Evolutionary conservation across 2,329 filamentous ascomycete species (phyloP).

Genomic region (Cladophialophora bantiana): DNA sequence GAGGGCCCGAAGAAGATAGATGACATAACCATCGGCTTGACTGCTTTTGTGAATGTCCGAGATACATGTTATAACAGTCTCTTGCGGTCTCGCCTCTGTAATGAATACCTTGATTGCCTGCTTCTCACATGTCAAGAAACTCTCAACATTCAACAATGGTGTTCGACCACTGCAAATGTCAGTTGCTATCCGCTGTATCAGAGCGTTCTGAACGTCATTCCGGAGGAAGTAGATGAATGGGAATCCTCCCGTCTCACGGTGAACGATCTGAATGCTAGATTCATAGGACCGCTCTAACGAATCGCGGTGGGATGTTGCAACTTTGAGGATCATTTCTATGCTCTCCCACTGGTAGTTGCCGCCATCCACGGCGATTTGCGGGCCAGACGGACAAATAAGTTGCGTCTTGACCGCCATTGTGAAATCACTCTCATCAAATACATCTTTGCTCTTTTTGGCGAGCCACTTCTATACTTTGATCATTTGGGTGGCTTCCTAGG

Average conservation of each 20-base stretch:
- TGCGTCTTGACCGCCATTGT: constrained; percentile 68
- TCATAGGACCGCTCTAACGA: constrained; percentile 51
- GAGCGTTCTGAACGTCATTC: constrained; percentile 54
- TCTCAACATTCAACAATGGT: constrained; percentile 36
- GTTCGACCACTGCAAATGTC: constrained; percentile 50
- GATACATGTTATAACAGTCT: background rate
- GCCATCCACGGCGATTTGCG: constrained; percentile 59
- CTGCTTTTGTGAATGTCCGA: constrained; percentile 21
- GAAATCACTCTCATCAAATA: constrained; percentile 72
- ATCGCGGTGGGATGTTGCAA: constrained; percentile 20
- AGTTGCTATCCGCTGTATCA: constrained; percentile 50
- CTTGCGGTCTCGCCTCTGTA: constrained; percentile 9
- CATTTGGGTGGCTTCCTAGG: constrained; percentile 46
- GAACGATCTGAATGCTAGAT: constrained; percentile 59
- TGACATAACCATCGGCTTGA: constrained; percentile 13
- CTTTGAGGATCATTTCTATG: constrained; percentile 57
- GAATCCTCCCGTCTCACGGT: constrained; percentile 52
- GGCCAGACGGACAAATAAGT: constrained; percentile 68
- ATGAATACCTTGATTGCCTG: constrained; percentile 21
- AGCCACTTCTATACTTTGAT: constrained; percentile 56
- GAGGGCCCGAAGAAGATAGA: constrained; percentile 52
- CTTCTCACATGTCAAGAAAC: constrained; percentile 16
- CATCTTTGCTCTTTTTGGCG: constrained; percentile 56
- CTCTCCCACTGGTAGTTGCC: constrained; percentile 64
- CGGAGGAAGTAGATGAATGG: constrained; percentile 65